Base-by-base conservation (phyloP, 139 green algal genomes). In the Micractinium sp. region DNA sequence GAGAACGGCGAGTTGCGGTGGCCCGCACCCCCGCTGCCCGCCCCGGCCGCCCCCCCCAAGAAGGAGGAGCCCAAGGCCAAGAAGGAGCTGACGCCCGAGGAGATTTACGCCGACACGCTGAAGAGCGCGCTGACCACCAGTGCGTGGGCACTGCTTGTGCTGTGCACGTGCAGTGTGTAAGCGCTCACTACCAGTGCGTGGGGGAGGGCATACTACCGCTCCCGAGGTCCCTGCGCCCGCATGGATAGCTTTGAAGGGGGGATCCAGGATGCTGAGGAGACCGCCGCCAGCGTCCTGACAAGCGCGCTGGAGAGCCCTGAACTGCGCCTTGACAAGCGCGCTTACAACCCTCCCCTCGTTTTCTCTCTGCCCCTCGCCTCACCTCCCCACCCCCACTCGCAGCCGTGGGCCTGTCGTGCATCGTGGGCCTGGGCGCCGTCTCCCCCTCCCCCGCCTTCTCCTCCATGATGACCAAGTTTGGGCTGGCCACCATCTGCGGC, bases 381-480 rank as follows among this genome's bases (percentile, higher is more conserved):
- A 0, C 73, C 33, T 41, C 5, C 35, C 35, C 13, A 13, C 41
- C n/a, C 53, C 81, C 22, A 2, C 19, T 4, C 41, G 90, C 92
- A n/a, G 90, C 89, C 31, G 91, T 86, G 36, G 90, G 85, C 35
- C 83, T 94, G 60, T 80, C 78, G 22, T 93, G 86, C 74, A 87
- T 95, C 29, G 81, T 96, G 85, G 95, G 94, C 47, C 87, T 97
- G 86, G 96, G 95, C 47, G 91, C 90, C 5, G 79, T 91, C 0
- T 95, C 95, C 47, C 47, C 47, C 90, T 89, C 87, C 85, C n/a
- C 94, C 15, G 94, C 92, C 2, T 96, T 98, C 91, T 94, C 87
- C 85, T 92, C 91, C 85, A 98, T 97, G 95, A 87, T 98, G 33
- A 97, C 94, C 81, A 98, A 97, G 89, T 98, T 97, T 89, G 94